Conservation (phyloP, 495 filamentous ascomycete species). For the Talaromyces thailandensis region DNA sequence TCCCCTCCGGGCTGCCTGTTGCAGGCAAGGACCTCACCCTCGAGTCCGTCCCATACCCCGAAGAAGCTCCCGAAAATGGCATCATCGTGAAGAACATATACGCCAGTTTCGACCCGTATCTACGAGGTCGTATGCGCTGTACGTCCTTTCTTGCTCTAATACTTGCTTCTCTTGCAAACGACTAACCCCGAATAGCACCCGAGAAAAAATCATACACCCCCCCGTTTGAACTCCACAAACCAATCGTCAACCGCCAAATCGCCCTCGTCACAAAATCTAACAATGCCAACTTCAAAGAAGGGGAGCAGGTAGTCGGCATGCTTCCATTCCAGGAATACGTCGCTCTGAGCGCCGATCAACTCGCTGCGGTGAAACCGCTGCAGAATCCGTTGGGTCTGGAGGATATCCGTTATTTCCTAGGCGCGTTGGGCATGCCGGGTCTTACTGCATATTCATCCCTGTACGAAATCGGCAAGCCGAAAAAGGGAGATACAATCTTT, state of each 20-base stretch:
- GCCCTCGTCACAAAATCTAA: slow-evolving; percentile 60
- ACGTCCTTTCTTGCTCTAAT: neutral
- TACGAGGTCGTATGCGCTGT: slow-evolving; percentile 57
- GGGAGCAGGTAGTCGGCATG: slow-evolving; percentile 56
- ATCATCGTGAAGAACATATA: slow-evolving; percentile 64
- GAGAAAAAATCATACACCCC: slow-evolving; percentile 54
- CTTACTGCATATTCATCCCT: slow-evolving; percentile 74
- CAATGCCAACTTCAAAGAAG: slow-evolving; percentile 48
- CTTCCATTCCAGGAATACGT: slow-evolving; percentile 56
- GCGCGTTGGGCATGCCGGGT: slow-evolving; percentile 80
- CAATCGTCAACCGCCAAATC: slow-evolving; percentile 49
- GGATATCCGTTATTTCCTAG: slow-evolving; percentile 47
- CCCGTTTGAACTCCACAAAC: slow-evolving; percentile 44
- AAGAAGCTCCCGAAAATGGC: slow-evolving; percentile 57
- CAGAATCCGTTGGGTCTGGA: slow-evolving; percentile 38
- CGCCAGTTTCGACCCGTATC: slow-evolving; percentile 83
- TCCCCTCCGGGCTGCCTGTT: slow-evolving; percentile 61
- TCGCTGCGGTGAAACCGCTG: slow-evolving; percentile 23
- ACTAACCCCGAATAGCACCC: slow-evolving; percentile 10
- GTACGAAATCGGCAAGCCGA: slow-evolving; percentile 75
- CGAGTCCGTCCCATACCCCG: slow-evolving; percentile 58
- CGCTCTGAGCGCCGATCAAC: slow-evolving; percentile 18
- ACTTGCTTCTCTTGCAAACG: neutral
- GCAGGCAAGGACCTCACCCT: slow-evolving; percentile 65
- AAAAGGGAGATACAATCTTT: slow-evolving; percentile 85